These are phyloP conservation scores for Misopates orontium DNA, from an alignment of 257 asterid genomes.

Conservation along the genomic window DNA sequence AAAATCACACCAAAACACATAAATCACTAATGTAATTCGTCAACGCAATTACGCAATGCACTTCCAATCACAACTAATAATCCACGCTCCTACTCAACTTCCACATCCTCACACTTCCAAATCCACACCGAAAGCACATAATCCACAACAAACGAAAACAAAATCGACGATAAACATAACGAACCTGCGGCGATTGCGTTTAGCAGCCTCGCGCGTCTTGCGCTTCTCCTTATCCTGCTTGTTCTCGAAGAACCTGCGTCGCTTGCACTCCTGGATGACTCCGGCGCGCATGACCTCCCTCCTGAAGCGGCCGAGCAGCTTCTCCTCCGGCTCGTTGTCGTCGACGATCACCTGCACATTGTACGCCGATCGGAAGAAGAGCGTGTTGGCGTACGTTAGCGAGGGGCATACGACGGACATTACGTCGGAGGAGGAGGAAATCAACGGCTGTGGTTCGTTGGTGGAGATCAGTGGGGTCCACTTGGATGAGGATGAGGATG, in stretches of 20 bases:
- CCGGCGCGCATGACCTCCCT: conserved; percentile 93
- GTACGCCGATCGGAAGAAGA: conserved; percentile 64
- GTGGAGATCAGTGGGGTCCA: conserved; percentile 39
- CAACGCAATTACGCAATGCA: not conserved
- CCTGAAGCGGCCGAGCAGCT: conserved; percentile 74
- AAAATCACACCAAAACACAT: not conserved
- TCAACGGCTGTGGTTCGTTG: conserved; percentile 31
- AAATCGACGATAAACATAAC: not conserved
- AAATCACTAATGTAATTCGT: no score
- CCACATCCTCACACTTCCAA: not conserved
- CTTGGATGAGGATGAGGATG: conserved; percentile 28
- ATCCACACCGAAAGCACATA: not conserved
- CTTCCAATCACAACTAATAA: not conserved
- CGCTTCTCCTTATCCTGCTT: conserved; percentile 84
- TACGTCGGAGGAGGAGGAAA: conserved; percentile 37
- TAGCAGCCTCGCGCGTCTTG: conserved; percentile 80
- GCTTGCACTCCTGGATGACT: conserved; percentile 77
- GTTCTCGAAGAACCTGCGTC: conserved; percentile 76
- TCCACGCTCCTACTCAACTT: not conserved
- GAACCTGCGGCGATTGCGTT: conserved; percentile 85
- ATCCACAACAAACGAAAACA: not conserved
- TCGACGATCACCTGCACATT: conserved; percentile 83
- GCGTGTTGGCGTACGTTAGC: conserved; percentile 62
- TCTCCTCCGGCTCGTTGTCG: conserved; percentile 85
- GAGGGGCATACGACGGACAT: conserved; percentile 68